A percentile compares a stretch with the other conserved stretches of the same genome.
phyloP scores from a whole-genome alignment of 495 filamentous ascomycete genomes.

The Trichoderma gamsii region DNA sequence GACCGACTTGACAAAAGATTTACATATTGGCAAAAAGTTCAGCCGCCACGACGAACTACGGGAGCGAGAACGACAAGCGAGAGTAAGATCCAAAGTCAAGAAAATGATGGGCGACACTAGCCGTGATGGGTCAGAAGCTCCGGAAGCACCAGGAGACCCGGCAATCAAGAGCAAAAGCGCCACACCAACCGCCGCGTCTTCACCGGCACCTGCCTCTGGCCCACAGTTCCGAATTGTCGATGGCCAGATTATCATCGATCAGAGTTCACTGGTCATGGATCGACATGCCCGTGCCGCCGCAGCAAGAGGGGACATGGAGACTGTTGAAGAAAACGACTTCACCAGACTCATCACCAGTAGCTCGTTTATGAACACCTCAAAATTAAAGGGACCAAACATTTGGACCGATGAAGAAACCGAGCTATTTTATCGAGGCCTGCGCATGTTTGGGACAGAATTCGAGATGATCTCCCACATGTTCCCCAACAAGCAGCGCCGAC shows the following conservation, averaged over 20 bases:
- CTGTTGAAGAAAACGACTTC: conserved; percentile 77
- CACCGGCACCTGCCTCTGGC: conserved; percentile 19
- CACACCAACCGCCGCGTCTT: not conserved
- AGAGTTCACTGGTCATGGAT: conserved; percentile 70
- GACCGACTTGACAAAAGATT: conserved; percentile 72
- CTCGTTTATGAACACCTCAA: conserved; percentile 65
- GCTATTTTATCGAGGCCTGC: conserved; percentile 74
- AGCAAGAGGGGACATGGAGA: conserved; percentile 53
- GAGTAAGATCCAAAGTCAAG: conserved; percentile 32
- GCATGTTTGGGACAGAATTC: conserved; percentile 92
- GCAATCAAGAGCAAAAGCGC: conserved; percentile 14
- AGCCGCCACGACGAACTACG: conserved; percentile 56
- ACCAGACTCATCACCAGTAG: conserved; percentile 68
- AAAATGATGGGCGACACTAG: conserved; percentile 19
- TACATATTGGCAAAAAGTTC: conserved; percentile 73
- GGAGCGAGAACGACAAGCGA: conserved; percentile 38
- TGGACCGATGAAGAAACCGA: conserved; percentile 78
- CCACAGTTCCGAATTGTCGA: conserved; percentile 58
- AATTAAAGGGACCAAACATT: conserved; percentile 48
- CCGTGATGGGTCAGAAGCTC: conserved; percentile 12
- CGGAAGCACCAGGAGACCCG: conserved; percentile 22
- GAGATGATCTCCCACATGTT: conserved; percentile 81
- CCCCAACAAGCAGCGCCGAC: conserved; percentile 61
- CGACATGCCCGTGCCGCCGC: conserved; percentile 61
- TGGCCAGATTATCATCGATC: conserved; percentile 76